These are phyloP conservation scores for Cryomyces minteri DNA, from an alignment of 495 filamentous ascomycete species.

Conservation along the genomic window DNA sequence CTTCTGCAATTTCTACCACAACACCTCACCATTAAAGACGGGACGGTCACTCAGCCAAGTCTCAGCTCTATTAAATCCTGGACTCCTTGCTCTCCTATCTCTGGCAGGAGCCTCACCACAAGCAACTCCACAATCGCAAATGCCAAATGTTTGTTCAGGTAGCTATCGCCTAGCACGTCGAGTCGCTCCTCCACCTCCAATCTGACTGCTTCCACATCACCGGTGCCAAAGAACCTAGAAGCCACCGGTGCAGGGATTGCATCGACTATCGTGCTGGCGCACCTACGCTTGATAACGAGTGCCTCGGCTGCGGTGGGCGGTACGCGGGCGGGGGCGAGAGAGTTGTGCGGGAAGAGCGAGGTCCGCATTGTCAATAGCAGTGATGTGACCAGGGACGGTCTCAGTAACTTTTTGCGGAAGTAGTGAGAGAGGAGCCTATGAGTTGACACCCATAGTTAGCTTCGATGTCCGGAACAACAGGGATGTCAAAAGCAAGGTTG, in stretches of 20 bases:
- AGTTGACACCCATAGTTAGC: background rate
- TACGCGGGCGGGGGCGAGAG: constrained; percentile 25
- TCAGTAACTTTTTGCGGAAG: constrained; percentile 43
- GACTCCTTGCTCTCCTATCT: constrained; percentile 58
- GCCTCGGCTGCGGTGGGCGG: constrained; percentile 22
- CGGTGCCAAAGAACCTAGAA: constrained; percentile 32
- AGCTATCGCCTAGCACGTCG: constrained; percentile 59
- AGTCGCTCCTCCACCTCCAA: constrained; percentile 34
- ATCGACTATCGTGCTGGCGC: constrained; percentile 32
- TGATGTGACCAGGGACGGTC: constrained; percentile 49
- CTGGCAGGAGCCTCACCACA: constrained; percentile 62
- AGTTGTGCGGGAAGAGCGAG: constrained; percentile 65
- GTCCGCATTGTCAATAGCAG: constrained; percentile 54
- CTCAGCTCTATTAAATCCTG: constrained; percentile 56
- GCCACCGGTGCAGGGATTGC: constrained; percentile 28
- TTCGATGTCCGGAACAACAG: no score
- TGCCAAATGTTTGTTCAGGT: constrained; percentile 78
- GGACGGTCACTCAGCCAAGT: constrained; percentile 19
- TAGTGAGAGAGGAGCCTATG: constrained; percentile 54
- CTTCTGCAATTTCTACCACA: no score
- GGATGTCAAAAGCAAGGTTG: no score
- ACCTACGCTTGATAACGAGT: constrained; percentile 35
- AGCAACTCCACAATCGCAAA: constrained; percentile 63
- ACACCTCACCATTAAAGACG: no score
- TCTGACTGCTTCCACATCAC: constrained; percentile 14